phyloP scores from a whole-genome alignment of 495 filamentous ascomycete genomes.

The Penicillium dipodomyicola region DNA sequence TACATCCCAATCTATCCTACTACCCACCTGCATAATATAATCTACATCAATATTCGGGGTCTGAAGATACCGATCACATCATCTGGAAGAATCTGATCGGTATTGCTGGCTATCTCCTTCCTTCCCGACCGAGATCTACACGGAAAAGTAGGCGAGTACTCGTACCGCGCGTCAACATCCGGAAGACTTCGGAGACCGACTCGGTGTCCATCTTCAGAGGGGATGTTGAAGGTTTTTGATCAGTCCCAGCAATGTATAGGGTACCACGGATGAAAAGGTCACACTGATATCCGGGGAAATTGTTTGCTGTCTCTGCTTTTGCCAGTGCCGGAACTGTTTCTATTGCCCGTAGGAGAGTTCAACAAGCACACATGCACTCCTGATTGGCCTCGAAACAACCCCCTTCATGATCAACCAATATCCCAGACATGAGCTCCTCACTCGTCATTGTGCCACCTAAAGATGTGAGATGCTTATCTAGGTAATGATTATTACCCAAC shows the following conservation, averaged over 20 bases:
- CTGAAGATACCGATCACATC: constrained; percentile 11
- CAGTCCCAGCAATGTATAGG: constrained; percentile 6
- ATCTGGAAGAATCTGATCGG: constrained; percentile 19
- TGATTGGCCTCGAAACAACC: background rate
- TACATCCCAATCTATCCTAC: background rate
- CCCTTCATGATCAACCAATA: constrained; percentile 20
- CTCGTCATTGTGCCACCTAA: constrained; percentile 29
- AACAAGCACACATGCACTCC: constrained; percentile 5
- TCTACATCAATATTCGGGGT: background rate
- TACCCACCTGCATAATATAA: constrained; percentile 3
- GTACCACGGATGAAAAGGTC: constrained; percentile 3
- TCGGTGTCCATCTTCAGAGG: background rate
- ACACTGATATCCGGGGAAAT: constrained; percentile 3
- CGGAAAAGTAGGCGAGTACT: background rate
- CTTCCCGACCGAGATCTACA: background rate
- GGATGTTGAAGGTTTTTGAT: constrained; percentile 5
- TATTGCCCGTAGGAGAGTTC: background rate
- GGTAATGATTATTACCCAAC: constrained; percentile 3
- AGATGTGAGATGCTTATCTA: background rate
- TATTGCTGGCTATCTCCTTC: constrained; percentile 1
- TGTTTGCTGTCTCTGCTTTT: background rate
- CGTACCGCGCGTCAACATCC: background rate
- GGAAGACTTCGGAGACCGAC: background rate
- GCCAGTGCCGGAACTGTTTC: background rate
- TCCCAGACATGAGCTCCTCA: constrained; percentile 12